phyloP scores from a whole-genome alignment of 257 asterid genomes.

The Rhazya stricta region DNA sequence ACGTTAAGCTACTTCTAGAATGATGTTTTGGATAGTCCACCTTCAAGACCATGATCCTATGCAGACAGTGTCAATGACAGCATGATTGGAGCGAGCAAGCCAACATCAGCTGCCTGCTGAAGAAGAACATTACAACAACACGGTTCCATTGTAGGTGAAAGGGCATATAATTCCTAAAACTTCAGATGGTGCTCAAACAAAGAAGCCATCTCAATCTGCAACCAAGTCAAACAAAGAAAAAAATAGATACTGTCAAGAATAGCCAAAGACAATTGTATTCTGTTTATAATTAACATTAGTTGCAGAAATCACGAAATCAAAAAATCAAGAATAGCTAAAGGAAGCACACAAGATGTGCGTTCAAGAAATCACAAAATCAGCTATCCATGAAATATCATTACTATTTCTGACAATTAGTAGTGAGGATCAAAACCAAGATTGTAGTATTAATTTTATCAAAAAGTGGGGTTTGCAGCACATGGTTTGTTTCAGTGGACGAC shows the following conservation, averaged over 20 bases:
- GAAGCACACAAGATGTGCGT: too few species aligned
- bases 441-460: neutral
- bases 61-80: neutral
- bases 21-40: neutral
- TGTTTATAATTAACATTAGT: neutral
- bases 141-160: neutral
- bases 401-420: neutral
- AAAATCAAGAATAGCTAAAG: too few species aligned
- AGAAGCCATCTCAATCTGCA: slow-evolving; percentile 97
- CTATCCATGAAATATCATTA: neutral
- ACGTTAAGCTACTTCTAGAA: neutral
- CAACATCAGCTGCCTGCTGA: neutral
- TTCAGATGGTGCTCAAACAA: slow-evolving; percentile 81
- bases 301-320: neutral
- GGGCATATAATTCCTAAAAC: slow-evolving; percentile 8
- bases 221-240: slow-evolving; percentile 15
- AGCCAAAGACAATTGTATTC: neutral
- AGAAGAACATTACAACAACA: neutral
- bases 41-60: neutral
- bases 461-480: neutral
- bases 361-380: neutral
- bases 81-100: neutral
- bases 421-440: neutral
- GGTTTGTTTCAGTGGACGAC: neutral
- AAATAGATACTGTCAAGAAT: neutral